These are phyloP conservation scores for Solanum hybrid DNA, from an alignment of 305 asterid genomes.

Conservation along the genomic window DNA sequence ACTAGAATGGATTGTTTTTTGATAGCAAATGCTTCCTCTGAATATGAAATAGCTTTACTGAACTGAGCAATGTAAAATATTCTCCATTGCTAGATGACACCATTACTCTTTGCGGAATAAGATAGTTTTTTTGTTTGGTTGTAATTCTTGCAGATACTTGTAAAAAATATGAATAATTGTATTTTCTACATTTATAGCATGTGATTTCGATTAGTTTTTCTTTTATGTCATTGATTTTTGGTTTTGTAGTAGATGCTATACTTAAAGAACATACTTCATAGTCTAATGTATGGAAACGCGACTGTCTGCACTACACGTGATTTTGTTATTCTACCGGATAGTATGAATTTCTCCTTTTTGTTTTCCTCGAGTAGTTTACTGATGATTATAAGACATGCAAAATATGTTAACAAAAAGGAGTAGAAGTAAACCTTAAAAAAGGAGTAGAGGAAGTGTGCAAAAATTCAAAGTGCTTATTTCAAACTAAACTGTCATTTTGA, in stretches of 20 bases:
- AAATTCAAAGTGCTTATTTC: not conserved
- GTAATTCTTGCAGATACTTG: not conserved
- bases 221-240: not conserved
- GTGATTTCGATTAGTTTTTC: not conserved
- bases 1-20: not conserved
- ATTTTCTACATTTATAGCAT: not conserved
- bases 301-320: not conserved
- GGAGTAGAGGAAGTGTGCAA: no score
- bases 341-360: not conserved
- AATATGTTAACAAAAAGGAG: not conserved
- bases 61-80: not conserved
- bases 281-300: not conserved
- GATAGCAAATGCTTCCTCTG: not conserved
- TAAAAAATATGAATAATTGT: not conserved
- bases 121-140: not conserved
- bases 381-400: not conserved
- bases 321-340: not conserved
- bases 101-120: not conserved
- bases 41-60: not conserved
- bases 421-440: not conserved
- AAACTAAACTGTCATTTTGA: not conserved
- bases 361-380: not conserved
- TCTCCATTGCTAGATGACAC: not conserved
- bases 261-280: not conserved
- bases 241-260: not conserved